Conservation (phyloP, 2,329 filamentous ascomycete species). For the Pseudogymnoascus sp. region DNA sequence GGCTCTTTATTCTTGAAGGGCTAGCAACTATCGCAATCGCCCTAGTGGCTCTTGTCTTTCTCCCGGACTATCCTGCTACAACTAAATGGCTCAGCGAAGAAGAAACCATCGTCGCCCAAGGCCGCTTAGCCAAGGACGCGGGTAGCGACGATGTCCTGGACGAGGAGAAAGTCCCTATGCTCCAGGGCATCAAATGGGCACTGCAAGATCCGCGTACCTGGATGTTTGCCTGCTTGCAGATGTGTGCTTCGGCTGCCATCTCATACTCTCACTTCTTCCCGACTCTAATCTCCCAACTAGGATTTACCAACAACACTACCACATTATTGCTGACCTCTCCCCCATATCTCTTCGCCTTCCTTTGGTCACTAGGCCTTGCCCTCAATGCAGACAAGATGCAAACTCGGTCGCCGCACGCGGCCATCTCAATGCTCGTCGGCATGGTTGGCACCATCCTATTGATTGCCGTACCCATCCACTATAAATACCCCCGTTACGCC, state of each 20-base stretch:
- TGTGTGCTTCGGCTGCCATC: background rate
- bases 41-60: constrained; percentile 14
- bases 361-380: constrained; percentile 6
- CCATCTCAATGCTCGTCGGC: constrained; percentile 11
- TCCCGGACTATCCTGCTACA: constrained; percentile 12
- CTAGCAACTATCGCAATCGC: constrained; percentile 11
- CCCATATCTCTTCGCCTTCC: constrained; percentile 11
- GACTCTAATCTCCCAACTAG: constrained; percentile 11
- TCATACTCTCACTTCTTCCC: constrained; percentile 12
- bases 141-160: background rate
- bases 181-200: background rate
- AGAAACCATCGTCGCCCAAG: constrained; percentile 11
- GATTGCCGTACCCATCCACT: background rate
- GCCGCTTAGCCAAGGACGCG: constrained; percentile 6
- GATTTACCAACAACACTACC: constrained; percentile 13
- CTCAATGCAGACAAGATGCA: constrained; percentile 12
- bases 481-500: constrained; percentile 13
- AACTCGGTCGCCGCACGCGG: constrained; percentile 17
- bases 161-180: constrained; percentile 1
- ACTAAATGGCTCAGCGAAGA: constrained; percentile 12
- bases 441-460: constrained; percentile 13
- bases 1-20: constrained; percentile 15
- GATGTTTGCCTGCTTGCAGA: constrained; percentile 4
- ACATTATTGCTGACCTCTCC: constrained; percentile 9
- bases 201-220: background rate